These are phyloP conservation scores for Chrysosporium queenslandicum DNA, from an alignment of 2,329 filamentous ascomycete genomes.

Conservation along the genomic window DNA sequence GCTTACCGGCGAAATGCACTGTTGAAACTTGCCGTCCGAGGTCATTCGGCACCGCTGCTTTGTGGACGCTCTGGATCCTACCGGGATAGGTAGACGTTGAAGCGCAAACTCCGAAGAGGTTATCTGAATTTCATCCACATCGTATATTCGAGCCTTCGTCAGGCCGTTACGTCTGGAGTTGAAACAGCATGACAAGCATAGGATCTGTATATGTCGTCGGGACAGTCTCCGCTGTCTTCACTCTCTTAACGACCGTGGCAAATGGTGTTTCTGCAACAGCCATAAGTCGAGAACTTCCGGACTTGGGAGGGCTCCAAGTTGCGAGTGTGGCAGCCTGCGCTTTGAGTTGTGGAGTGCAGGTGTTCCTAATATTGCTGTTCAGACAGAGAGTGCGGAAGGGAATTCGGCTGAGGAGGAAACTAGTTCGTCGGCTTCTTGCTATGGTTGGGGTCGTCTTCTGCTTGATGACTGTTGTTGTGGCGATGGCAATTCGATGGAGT, in stretches of 20 bases:
- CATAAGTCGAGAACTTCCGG: slow-evolving; percentile 4
- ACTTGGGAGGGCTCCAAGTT: slow-evolving; percentile 3
- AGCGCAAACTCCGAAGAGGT: background rate
- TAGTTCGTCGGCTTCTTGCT: background rate
- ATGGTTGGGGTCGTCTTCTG: background rate
- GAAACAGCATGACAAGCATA: background rate
- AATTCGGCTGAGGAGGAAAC: background rate
- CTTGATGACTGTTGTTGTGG: slow-evolving; percentile 4
- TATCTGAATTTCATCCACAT: background rate
- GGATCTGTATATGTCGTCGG: slow-evolving; percentile 1
- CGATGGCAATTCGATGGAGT: slow-evolving; percentile 8
- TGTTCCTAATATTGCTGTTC: background rate
- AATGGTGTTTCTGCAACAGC: slow-evolving; percentile 7
- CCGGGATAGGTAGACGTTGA: background rate
- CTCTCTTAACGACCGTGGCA: slow-evolving; percentile 5
- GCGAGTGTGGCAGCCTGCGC: slow-evolving; percentile 4
- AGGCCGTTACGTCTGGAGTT: background rate
- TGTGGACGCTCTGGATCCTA: background rate
- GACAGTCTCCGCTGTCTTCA: background rate
- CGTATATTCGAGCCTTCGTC: background rate
- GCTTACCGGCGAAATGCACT: slow-evolving; percentile 1
- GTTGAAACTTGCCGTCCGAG: background rate
- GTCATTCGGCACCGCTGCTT: background rate
- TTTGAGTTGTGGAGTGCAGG: slow-evolving; percentile 3
- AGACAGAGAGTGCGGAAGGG: background rate